Conservation (phyloP, 441 rosid genomes). For the Aleurites moluccanus region DNA sequence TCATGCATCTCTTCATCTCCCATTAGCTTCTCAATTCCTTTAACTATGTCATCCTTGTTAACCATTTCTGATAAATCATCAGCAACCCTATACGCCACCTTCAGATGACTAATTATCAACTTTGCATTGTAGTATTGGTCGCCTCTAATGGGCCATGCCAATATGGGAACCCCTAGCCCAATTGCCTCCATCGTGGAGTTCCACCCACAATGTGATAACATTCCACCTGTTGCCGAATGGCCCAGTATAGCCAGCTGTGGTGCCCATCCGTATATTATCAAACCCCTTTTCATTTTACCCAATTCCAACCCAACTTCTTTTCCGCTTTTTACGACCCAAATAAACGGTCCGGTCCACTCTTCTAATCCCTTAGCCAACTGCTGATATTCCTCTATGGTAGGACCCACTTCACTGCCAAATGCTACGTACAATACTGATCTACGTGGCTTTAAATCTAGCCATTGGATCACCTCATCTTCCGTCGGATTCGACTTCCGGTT, state of each 20-base stretch:
- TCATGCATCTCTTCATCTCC: constrained; percentile 11
- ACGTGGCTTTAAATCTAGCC: constrained; percentile 40
- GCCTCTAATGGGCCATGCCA: constrained; percentile 13
- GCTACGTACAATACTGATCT: constrained; percentile 43
- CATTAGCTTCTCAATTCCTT: constrained; percentile 11
- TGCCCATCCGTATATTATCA: constrained; percentile 10
- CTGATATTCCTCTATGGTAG: constrained; percentile 32
- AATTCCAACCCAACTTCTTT: neutral
- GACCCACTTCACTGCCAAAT: constrained; percentile 46
- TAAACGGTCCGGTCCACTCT: constrained; percentile 32
- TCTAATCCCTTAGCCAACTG: constrained; percentile 34
- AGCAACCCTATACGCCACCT: constrained; percentile 3
- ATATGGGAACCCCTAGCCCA: constrained; percentile 6
- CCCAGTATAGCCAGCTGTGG: constrained; percentile 3
- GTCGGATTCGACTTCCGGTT: neutral
- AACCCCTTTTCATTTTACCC: neutral
- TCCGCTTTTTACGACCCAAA: constrained; percentile 37
- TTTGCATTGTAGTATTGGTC: constrained; percentile 14
- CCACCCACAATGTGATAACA: constrained; percentile 16
- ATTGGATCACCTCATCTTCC: constrained; percentile 2
- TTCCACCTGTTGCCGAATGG: constrained; percentile 1
- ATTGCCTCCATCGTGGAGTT: constrained; percentile 31
- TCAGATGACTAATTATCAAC: constrained; percentile 1
- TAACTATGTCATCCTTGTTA: constrained; percentile 1
- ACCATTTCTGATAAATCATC: constrained; percentile 1